Conservation (phyloP, 176 grass and related monocot genomes). For the Lolium perenne region DNA sequence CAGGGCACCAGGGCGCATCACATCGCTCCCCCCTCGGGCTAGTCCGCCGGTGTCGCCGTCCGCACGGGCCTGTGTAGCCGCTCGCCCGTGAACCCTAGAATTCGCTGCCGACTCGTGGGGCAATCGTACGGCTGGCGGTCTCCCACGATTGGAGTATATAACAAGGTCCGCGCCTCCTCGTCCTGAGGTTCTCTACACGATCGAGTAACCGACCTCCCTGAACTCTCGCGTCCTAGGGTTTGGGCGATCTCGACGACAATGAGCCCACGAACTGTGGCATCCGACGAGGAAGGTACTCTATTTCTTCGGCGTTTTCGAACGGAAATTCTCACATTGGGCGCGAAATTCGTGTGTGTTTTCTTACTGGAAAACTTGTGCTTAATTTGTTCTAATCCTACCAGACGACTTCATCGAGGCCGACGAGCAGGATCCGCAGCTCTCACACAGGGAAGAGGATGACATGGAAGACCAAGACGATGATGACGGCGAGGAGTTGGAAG, state of each 20-base stretch:
- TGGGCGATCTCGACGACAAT: slow-evolving; percentile 48
- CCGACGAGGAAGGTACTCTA: slow-evolving; percentile 81
- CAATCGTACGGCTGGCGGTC: slow-evolving; percentile 2
- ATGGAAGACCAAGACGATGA: slow-evolving; percentile 52
- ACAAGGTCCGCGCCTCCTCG: not conserved
- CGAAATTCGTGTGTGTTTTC: slow-evolving; percentile 9
- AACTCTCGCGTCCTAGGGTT: slow-evolving; percentile 53
- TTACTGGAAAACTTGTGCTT: slow-evolving; percentile 25
- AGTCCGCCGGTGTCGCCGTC: not conserved
- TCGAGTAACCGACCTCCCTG: not conserved
- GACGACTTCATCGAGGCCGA: slow-evolving; percentile 66
- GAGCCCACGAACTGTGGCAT: slow-evolving; percentile 60
- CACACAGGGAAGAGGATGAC: not conserved
- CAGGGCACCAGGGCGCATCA: not conserved
- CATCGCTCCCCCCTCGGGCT: not conserved
- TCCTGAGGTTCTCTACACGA: slow-evolving; percentile 21
- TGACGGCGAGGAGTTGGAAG: slow-evolving; percentile 71
- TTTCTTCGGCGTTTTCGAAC: not conserved
- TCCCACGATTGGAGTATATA: slow-evolving; percentile 29
- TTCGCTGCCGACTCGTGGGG: not conserved
- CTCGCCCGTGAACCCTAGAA: slow-evolving; percentile 32
- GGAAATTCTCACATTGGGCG: not conserved
- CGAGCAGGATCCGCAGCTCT: slow-evolving; percentile 19
- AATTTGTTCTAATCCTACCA: slow-evolving; percentile 40
- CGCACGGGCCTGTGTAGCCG: not conserved